Conservation (phyloP, 1,284 basidiomycete species). For the Leccinum insigne region DNA sequence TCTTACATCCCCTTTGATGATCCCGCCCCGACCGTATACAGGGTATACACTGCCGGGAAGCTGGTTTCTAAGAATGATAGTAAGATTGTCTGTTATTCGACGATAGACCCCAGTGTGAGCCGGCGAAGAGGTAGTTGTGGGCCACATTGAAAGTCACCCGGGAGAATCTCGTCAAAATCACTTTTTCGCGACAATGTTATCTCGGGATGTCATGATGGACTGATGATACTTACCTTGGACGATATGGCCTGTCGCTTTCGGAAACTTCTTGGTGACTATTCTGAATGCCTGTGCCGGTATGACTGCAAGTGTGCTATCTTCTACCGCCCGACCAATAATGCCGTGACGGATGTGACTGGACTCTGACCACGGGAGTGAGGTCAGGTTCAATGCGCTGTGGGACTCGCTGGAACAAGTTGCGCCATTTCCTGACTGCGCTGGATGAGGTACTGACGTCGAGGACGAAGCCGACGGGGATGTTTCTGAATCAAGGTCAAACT, state of each 20-base stretch:
- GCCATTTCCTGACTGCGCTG: slow-evolving; percentile 24
- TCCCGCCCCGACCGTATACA: slow-evolving; percentile 19
- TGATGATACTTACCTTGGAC: slow-evolving; percentile 70
- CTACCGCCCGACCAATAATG: slow-evolving; percentile 85
- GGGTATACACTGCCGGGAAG: slow-evolving; percentile 25
- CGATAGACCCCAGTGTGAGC: slow-evolving; percentile 25
- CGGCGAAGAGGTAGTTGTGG: slow-evolving; percentile 68
- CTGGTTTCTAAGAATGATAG: slow-evolving; percentile 26
- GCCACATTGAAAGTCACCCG: slow-evolving; percentile 97
- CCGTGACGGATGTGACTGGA: slow-evolving; percentile 51
- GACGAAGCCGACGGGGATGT: slow-evolving; percentile 55
- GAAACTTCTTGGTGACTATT: slow-evolving; percentile 90
- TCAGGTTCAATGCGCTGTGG: slow-evolving; percentile 12
- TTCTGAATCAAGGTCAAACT: slow-evolving; percentile 49
- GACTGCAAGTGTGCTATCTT: slow-evolving; percentile 96
- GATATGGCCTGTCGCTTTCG: slow-evolving; percentile 96
- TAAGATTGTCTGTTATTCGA: slow-evolving; percentile 33
- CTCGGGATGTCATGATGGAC: background rate
- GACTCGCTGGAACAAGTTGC: slow-evolving; percentile 23
- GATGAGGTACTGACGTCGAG: slow-evolving; percentile 64
- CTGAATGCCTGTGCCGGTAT: slow-evolving; percentile 98
- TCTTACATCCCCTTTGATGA: slow-evolving; percentile 28
- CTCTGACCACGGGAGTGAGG: slow-evolving; percentile 28
- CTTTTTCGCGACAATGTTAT: slow-evolving; percentile 39
- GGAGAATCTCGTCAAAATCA: slow-evolving; percentile 94